Evolutionary conservation across 257 asterid genomes (phyloP).

Genomic region (Solanum pennellii): DNA sequence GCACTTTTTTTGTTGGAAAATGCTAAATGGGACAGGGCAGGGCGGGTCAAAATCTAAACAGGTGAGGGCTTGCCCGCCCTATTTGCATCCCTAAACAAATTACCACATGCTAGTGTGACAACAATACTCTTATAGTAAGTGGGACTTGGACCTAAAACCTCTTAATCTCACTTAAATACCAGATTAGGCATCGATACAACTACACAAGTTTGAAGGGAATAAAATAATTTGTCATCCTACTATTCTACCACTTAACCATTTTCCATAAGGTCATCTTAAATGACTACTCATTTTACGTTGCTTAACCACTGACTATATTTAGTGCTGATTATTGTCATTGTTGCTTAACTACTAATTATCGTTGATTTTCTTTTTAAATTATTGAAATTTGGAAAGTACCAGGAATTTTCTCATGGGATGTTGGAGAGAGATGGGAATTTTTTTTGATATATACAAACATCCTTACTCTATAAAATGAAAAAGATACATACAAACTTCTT

Average conservation of each 20-base stretch:
- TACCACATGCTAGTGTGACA: background rate
- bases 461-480: background rate
- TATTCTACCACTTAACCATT: background rate
- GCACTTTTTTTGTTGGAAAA: background rate
- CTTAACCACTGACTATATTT: background rate
- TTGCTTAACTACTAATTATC: background rate
- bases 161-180: background rate
- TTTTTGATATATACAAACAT: background rate
- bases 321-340: background rate
- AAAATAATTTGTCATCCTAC: background rate
- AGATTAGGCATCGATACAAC: background rate
- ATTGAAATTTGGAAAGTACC: background rate
- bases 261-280: background rate
- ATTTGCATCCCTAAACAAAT: background rate
- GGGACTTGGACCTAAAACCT: background rate
- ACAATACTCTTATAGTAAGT: background rate
- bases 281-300: background rate
- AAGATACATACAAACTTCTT: background rate
- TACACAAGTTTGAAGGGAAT: background rate
- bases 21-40: background rate
- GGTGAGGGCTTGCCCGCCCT: background rate
- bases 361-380: background rate
- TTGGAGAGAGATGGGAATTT: background rate
- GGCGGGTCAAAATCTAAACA: background rate
- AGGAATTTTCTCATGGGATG: background rate